Conservation (phyloP, 1,284 basidiomycete species). For the Malassezia obtusa region DNA sequence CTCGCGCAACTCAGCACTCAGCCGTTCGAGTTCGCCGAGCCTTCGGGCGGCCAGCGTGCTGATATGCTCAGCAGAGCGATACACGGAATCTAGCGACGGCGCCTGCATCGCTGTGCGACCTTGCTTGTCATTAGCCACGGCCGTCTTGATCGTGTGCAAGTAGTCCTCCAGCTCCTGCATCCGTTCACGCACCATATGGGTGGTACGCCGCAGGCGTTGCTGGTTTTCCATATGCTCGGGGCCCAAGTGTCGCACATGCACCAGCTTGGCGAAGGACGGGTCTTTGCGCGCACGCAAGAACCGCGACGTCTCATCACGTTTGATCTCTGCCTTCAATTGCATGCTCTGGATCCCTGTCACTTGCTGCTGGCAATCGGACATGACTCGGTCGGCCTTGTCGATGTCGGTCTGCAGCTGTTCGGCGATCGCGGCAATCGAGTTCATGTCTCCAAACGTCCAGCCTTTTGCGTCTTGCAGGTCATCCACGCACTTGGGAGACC, state of each 20-base stretch:
- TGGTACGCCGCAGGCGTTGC: conserved; percentile 60
- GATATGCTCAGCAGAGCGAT: conserved; percentile 72
- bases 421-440: conserved; percentile 31
- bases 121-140: conserved; percentile 57
- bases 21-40: conserved; percentile 3
- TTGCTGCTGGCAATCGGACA: conserved; percentile 36
- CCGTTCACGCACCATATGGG: conserved; percentile 62
- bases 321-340: conserved; percentile 51
- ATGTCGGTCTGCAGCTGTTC: conserved; percentile 19
- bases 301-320: conserved; percentile 49
- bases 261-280: conserved; percentile 66
- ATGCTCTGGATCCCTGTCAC: conserved; percentile 50
- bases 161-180: conserved; percentile 68
- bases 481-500: conserved; percentile 19
- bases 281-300: conserved; percentile 67
- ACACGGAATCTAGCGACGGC: conserved; percentile 71
- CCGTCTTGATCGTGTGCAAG: conserved; percentile 62
- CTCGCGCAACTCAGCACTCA: not conserved
- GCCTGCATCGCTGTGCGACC: conserved; percentile 59
- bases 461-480: conserved; percentile 16
- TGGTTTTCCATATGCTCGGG: conserved; percentile 79
- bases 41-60: conserved; percentile 29
- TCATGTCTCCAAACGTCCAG: conserved; percentile 50
- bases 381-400: conserved; percentile 18
- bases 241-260: conserved; percentile 68